These are phyloP conservation scores for Candida tammaniensis DNA, from an alignment of 805 yeast species.

Conservation along the genomic window DNA sequence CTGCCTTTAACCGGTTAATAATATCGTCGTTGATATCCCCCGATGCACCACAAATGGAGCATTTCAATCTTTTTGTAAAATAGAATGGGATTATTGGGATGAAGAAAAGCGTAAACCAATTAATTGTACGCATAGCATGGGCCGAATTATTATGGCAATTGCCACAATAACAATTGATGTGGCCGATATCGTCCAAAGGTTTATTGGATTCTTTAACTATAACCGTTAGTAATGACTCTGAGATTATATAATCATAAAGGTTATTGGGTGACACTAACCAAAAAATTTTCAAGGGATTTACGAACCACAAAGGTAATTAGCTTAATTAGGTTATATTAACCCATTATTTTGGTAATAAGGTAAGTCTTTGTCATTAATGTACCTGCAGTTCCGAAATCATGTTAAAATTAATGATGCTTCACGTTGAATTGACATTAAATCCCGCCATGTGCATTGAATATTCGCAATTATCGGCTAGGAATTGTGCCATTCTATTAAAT, in stretches of 20 bases:
- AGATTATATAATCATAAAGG: background rate
- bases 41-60: slow-evolving; percentile 49
- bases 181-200: slow-evolving; percentile 28
- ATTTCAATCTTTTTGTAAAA: slow-evolving; percentile 49
- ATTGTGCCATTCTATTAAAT: too few relatives aligned
- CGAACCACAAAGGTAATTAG: too few relatives aligned
- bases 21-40: slow-evolving; percentile 25
- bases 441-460: too few relatives aligned
- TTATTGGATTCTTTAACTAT: slow-evolving; percentile 34
- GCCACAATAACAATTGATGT: slow-evolving; percentile 46
- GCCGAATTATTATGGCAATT: slow-evolving; percentile 59
- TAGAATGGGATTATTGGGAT: slow-evolving; percentile 54
- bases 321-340: too few relatives aligned
- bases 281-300: too few relatives aligned
- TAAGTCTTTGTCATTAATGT: too few relatives aligned
- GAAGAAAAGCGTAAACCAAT: slow-evolving; percentile 53
- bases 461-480: too few relatives aligned
- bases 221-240: background rate
- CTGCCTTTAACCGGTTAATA: slow-evolving; percentile 23
- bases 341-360: too few relatives aligned
- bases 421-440: too few relatives aligned
- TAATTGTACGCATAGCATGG: slow-evolving; percentile 48
- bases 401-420: too few relatives aligned
- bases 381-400: too few relatives aligned
- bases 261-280: too few relatives aligned